Conservation (phyloP, 2,329 filamentous ascomycete genomes). For the Fusarium poae region DNA sequence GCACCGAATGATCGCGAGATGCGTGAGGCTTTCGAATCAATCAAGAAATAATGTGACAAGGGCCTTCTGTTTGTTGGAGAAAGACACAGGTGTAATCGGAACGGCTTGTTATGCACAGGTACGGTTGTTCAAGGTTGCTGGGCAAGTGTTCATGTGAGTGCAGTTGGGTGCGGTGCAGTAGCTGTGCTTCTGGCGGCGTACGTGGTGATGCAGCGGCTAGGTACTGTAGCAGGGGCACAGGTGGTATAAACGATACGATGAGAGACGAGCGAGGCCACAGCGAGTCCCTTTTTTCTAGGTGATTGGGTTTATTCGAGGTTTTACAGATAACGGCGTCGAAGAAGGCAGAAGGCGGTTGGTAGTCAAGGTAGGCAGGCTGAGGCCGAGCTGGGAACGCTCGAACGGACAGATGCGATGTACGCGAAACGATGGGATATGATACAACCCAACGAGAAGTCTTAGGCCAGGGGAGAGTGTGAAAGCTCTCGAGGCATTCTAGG, state of each 20-base stretch:
- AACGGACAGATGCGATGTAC: constrained; percentile 20
- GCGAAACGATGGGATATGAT: constrained; percentile 27
- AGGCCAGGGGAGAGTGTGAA: constrained; percentile 33
- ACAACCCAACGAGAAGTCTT: constrained; percentile 38
- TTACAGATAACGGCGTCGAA: constrained; percentile 37
- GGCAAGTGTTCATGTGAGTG: constrained; percentile 42
- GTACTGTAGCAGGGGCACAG: constrained; percentile 36
- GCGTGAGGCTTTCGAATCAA: constrained; percentile 28
- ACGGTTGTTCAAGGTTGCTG: constrained; percentile 35
- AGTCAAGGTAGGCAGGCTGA: not conserved
- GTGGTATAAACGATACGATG: constrained; percentile 2
- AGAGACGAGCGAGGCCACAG: constrained; percentile 26
- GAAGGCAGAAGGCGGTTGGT: constrained; percentile 18
- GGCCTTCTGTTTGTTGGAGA: constrained; percentile 29
- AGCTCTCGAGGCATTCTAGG: constrained; percentile 38
- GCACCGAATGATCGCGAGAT: constrained; percentile 45
- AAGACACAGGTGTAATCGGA: constrained; percentile 26
- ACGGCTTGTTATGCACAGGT: constrained; percentile 32
- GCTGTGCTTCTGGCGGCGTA: constrained; percentile 42
- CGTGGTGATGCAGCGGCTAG: constrained; percentile 46
- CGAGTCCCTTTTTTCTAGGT: constrained; percentile 33
- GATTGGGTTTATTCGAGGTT: constrained; percentile 34
- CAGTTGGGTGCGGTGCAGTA: constrained; percentile 38
- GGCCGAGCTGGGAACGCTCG: constrained; percentile 30
- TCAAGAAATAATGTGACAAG: constrained; percentile 33